These are phyloP conservation scores for Craspedostauros australis DNA, from an alignment of 108 stramenopile genomes.

Conservation along the genomic window DNA sequence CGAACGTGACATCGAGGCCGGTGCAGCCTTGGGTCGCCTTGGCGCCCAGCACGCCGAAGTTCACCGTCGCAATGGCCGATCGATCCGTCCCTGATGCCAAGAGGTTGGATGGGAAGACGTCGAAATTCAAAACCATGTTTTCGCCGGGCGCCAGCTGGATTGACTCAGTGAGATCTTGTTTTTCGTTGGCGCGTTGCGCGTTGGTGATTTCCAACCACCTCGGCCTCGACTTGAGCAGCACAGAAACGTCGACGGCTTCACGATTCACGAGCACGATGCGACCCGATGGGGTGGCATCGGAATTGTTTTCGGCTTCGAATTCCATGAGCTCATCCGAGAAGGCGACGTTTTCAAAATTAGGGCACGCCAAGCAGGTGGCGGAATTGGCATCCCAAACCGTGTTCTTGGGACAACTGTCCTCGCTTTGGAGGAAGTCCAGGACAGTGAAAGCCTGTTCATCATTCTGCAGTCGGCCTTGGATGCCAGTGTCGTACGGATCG, in stretches of 20 bases:
- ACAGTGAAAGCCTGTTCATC: constrained; percentile 12
- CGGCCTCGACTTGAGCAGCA: constrained; percentile 10
- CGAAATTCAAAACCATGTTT: too few species aligned
- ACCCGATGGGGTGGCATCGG: background rate
- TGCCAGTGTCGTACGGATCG: constrained; percentile 19
- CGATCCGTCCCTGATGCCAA: too few species aligned
- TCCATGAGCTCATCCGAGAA: background rate
- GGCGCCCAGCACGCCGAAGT: too few species aligned
- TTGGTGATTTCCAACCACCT: background rate
- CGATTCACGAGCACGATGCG: background rate
- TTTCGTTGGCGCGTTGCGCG: too few species aligned
- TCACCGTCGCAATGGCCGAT: too few species aligned
- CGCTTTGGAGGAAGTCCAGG: constrained; percentile 23
- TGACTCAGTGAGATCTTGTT: too few species aligned
- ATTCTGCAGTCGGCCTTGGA: constrained; percentile 26
- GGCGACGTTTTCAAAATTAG: background rate
- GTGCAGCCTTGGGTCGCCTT: too few species aligned
- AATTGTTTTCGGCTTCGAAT: too few species aligned
- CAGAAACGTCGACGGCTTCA: background rate
- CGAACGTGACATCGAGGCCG: too few species aligned
- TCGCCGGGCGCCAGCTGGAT: too few species aligned
- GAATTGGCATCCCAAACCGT: constrained; percentile 19
- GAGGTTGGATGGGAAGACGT: too few species aligned
- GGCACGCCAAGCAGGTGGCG: constrained; percentile 16
- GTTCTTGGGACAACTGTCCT: constrained; percentile 7